phyloP scores from a whole-genome alignment of 1,284 basidiomycete species.

The Fomes fomentarius region DNA sequence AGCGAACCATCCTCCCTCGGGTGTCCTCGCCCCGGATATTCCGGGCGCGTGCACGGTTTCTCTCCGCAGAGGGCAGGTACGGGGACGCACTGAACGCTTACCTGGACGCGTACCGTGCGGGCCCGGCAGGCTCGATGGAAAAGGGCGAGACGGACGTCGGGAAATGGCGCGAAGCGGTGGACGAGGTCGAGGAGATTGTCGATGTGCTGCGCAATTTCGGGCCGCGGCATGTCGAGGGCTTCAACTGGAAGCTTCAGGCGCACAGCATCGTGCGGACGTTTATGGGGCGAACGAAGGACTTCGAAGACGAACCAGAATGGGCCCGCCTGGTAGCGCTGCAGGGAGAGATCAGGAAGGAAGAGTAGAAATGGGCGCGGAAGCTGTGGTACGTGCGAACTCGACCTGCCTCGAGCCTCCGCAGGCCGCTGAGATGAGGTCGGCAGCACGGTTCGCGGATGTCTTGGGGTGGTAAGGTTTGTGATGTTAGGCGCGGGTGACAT shows the following conservation, averaged over 20 bases:
- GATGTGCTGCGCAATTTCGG: constrained; percentile 86
- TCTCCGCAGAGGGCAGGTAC: constrained; percentile 74
- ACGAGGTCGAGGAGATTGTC: constrained; percentile 82
- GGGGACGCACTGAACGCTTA: constrained; percentile 80
- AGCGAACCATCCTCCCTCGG: constrained; percentile 77
- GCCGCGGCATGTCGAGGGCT: constrained; percentile 55
- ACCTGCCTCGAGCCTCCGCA: constrained; percentile 3
- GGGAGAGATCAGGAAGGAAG: constrained; percentile 51
- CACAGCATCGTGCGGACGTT: constrained; percentile 89
- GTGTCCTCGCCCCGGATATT: constrained; percentile 80
- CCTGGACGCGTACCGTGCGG: constrained; percentile 81
- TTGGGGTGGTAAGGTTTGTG: constrained; percentile 27
- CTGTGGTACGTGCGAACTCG: constrained; percentile 19
- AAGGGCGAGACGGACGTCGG: constrained; percentile 65
- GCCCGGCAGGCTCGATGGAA: constrained; percentile 69
- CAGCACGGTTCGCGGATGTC: constrained; percentile 21
- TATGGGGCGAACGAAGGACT: constrained; percentile 80
- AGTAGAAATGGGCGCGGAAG: constrained; percentile 16
- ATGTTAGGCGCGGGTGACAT: constrained; percentile 21
- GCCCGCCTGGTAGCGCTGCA: constrained; percentile 61
- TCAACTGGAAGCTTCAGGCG: constrained; percentile 85
- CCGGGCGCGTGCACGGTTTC: constrained; percentile 79
- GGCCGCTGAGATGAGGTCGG: constrained; percentile 28
- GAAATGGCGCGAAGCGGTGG: constrained; percentile 74
- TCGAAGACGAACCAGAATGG: constrained; percentile 90